Base-by-base conservation (phyloP, 768 basidiomycete species). In the Leucogyrophana mollusca region DNA sequence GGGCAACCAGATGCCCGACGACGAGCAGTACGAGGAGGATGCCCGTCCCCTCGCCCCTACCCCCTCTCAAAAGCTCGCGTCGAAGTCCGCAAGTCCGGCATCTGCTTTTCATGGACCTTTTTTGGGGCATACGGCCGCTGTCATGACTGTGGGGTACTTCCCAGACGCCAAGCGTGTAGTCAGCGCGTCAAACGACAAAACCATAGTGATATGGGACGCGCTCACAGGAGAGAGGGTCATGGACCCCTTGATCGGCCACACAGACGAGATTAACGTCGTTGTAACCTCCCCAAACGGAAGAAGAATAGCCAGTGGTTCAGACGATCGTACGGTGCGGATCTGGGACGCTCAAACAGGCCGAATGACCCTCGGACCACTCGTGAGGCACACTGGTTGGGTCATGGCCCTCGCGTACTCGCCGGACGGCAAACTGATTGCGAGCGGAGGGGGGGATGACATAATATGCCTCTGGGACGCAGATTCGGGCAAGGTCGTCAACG, bases 161-260 rank as follows among this genome's bases (percentile, higher is more conserved):
- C 51, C 40, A 16, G 43, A 45, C 16, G 51, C 49, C 1, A 21
- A 21, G 1, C 41, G 25, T 13, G 2, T 51, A 2, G 49, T 40
- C 7, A 51, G 47, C 5, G 42, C 22, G 30, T 50, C 65, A 17
- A 63, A 57, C 47, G 67, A 67, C 40, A 64, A 59, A 40, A 61
- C 59, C 4, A 57, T 68, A 40, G 54, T 56, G 45, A 41, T 68
- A 44, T 68, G 64, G 65, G 58, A 68, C 48, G 46, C 58, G 27
- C 51, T 56, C 40, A 57, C 60, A 20, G 62, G 58, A 9, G 39
- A 52, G 24, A 34, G 60, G 41, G 47, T 58, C 47, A 49, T 51
- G 42, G 62, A 58, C 39, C 62, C 55, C 6, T 62, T 66, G 5
- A 14, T 43, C 23, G 65, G 65, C 3, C 63, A 67, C 8, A 62